A percentile compares a stretch with the other conserved stretches of the same genome.
Evolutionary conservation across 805 yeast species (phyloP).

Genomic region (Candida alai): DNA sequence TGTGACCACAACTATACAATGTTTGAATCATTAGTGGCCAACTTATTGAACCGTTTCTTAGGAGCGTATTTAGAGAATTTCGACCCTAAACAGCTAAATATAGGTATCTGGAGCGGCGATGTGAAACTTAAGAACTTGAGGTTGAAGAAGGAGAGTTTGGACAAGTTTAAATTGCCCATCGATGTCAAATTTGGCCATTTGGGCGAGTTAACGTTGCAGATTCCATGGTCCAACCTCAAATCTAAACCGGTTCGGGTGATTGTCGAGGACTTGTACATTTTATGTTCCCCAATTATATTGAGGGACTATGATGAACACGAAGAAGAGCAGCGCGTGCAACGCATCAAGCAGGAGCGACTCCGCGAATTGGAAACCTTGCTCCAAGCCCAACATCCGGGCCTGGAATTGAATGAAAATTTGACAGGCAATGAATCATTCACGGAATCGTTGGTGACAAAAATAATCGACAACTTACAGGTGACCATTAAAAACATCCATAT

Average conservation of each 20-base stretch:
- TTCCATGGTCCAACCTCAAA: slow-evolving; percentile 95
- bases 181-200: slow-evolving; percentile 86
- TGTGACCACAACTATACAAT: too few relatives aligned
- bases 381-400: slow-evolving; percentile 36
- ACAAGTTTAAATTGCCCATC: slow-evolving; percentile 78
- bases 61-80: slow-evolving; percentile 88
- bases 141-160: slow-evolving; percentile 84
- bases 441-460: slow-evolving; percentile 81
- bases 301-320: slow-evolving; percentile 54
- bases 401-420: slow-evolving; percentile 26
- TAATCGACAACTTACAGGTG: slow-evolving; percentile 88
- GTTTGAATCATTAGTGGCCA: slow-evolving; percentile 68
- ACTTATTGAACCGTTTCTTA: slow-evolving; percentile 54
- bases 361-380: slow-evolving; percentile 64
- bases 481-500: slow-evolving; percentile 89
- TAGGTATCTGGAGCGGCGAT: slow-evolving; percentile 98
- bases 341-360: slow-evolving; percentile 63
- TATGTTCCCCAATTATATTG: slow-evolving; percentile 71
- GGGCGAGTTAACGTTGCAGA: slow-evolving; percentile 84
- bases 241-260: slow-evolving; percentile 86
- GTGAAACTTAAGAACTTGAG: slow-evolving; percentile 77
- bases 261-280: slow-evolving; percentile 80
- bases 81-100: slow-evolving; percentile 90
- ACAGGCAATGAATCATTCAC: slow-evolving; percentile 71
- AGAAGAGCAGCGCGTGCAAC: slow-evolving; percentile 55